Percentiles rank a stretch among this genome's conserved stretches.
phyloP scores from a whole-genome alignment of 495 filamentous ascomycete species.

The Neurospora discreta region DNA sequence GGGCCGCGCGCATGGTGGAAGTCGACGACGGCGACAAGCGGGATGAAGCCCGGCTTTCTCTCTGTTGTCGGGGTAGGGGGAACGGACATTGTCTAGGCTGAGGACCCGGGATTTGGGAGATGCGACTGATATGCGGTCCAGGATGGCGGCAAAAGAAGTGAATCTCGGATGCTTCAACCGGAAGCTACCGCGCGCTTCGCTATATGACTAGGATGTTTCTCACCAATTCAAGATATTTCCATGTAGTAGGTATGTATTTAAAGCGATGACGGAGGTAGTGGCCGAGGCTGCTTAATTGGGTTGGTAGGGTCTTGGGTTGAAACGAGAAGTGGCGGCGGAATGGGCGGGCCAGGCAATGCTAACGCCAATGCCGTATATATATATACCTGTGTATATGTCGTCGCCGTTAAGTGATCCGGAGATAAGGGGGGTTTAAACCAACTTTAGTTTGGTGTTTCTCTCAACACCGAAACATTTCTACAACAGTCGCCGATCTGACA shows the following conservation, averaged over 20 bases:
- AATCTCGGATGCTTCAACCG: not conserved
- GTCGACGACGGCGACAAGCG: slow-evolving; percentile 81
- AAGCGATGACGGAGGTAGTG: not conserved
- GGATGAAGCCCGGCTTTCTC: slow-evolving; percentile 28
- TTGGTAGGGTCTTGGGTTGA: not conserved
- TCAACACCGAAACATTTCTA: not conserved
- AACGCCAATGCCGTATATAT: not conserved
- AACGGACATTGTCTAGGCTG: slow-evolving; percentile 10
- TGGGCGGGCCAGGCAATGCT: not conserved
- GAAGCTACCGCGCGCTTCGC: not conserved
- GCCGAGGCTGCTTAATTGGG: not conserved
- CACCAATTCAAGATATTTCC: not conserved
- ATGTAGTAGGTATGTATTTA: not conserved
- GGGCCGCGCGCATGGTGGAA: slow-evolving; percentile 97
- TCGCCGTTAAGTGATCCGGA: not conserved
- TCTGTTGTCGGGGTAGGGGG: slow-evolving; percentile 17
- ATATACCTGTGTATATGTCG: too few relatives aligned
- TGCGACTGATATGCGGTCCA: not conserved
- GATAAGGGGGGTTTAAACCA: not conserved
- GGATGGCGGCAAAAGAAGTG: not conserved
- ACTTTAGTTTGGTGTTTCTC: not conserved
- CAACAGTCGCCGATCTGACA: not conserved
- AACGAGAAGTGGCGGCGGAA: not conserved
- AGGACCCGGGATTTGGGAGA: not conserved
- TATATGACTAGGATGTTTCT: not conserved